Conservation (phyloP, 2,329 filamentous ascomycete genomes). For the Pseudopyrenochaeta lycopersici region DNA sequence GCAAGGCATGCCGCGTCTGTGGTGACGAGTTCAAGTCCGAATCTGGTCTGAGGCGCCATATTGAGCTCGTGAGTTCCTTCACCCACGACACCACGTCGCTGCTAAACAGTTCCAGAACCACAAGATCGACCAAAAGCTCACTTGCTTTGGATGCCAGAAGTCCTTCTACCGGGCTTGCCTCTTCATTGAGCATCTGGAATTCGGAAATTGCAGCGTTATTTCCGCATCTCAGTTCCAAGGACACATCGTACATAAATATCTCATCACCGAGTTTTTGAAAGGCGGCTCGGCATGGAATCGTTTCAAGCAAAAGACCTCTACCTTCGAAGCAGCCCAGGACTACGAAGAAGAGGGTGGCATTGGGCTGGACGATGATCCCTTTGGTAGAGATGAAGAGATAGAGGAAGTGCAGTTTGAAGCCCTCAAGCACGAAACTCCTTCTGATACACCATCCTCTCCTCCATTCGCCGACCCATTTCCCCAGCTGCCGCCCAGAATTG, state of each 20-base stretch:
- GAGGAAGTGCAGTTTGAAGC: conserved; percentile 30
- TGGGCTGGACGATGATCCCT: conserved; percentile 19
- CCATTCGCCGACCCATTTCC: conserved; percentile 24
- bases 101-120: conserved; percentile 53
- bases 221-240: conserved; percentile 53
- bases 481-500: conserved; percentile 18
- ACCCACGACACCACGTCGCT: not conserved
- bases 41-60: conserved; percentile 61
- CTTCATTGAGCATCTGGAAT: conserved; percentile 65
- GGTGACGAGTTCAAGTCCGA: conserved; percentile 64
- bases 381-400: conserved; percentile 28
- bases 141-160: conserved; percentile 62
- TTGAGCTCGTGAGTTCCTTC: conserved; percentile 55
- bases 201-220: conserved; percentile 59
- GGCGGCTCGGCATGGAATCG: conserved; percentile 22
- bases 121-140: conserved; percentile 58
- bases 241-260: conserved; percentile 61
- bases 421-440: conserved; percentile 29
- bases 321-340: conserved; percentile 37
- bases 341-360: conserved; percentile 40
- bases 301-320: conserved; percentile 41
- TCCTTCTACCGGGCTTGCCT: conserved; percentile 59
- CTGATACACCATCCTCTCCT: conserved; percentile 1
- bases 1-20: conserved; percentile 66
- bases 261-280: conserved; percentile 50